phyloP scores from a whole-genome alignment of 2,329 filamentous ascomycete genomes.

The Orbilia oligospora region DNA sequence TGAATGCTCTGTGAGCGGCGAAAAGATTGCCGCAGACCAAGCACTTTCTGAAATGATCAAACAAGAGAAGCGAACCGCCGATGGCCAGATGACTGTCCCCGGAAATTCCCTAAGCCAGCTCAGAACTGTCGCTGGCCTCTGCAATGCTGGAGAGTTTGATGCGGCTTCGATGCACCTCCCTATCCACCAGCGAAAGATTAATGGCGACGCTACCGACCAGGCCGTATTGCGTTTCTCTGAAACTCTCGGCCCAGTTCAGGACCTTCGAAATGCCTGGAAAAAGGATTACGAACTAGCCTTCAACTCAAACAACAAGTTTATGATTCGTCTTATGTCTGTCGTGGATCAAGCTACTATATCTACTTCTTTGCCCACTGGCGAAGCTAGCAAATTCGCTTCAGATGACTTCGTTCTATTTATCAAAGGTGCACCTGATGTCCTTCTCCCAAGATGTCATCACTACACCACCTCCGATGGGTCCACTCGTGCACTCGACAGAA shows the following conservation, averaged over 20 bases:
- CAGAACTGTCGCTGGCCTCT: conserved; percentile 75
- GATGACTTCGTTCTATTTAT: conserved; percentile 74
- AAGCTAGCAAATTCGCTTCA: conserved; percentile 35
- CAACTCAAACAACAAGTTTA: conserved; percentile 88
- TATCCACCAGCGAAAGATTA: conserved; percentile 75
- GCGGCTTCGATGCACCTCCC: conserved; percentile 74
- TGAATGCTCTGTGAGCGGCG: conserved; percentile 73
- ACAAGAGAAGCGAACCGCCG: conserved; percentile 62
- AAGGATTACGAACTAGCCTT: conserved; percentile 79
- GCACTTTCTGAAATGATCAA: conserved; percentile 53
- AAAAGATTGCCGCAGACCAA: conserved; percentile 38
- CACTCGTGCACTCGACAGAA: conserved; percentile 70
- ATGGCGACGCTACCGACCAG: conserved; percentile 82
- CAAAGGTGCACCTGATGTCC: conserved; percentile 82
- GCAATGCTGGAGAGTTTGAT: conserved; percentile 83
- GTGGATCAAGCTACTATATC: conserved; percentile 38
- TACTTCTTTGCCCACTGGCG: conserved; percentile 21
- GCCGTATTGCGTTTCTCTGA: conserved; percentile 81
- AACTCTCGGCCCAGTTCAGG: conserved; percentile 73
- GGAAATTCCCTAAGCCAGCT: conserved; percentile 73
- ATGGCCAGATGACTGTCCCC: conserved; percentile 29
- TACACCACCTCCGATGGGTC: conserved; percentile 74
- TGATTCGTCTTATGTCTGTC: conserved; percentile 75
- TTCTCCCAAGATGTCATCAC: conserved; percentile 75
- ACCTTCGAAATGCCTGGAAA: conserved; percentile 76